Conservation (phyloP, 495 filamentous ascomycete genomes). For the Penicillium taxi region DNA sequence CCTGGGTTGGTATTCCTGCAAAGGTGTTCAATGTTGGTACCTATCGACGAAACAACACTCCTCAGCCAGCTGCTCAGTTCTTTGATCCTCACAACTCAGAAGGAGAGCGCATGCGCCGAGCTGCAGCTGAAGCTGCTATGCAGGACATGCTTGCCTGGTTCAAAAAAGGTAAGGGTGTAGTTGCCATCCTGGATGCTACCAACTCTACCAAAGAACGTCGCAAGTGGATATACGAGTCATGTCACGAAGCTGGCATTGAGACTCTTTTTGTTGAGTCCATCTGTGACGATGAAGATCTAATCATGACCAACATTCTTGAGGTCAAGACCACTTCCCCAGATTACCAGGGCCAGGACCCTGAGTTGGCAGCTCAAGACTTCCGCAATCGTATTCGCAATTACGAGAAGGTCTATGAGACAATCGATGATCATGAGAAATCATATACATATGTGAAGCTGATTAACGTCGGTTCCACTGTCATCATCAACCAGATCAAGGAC, state of each 20-base stretch:
- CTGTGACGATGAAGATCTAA: conserved; percentile 88
- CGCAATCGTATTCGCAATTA: conserved; percentile 91
- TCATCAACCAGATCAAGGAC: conserved; percentile 95
- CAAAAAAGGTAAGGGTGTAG: conserved; percentile 56
- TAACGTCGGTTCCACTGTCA: conserved; percentile 87
- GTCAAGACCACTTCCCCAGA: conserved; percentile 96
- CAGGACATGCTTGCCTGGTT: conserved; percentile 93
- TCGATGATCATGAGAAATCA: conserved; percentile 74
- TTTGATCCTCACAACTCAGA: conserved; percentile 84
- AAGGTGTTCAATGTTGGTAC: conserved; percentile 94
- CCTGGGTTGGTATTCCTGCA: conserved; percentile 89
- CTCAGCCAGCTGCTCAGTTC: conserved; percentile 82
- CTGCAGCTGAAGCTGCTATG: conserved; percentile 83
- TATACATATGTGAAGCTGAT: conserved; percentile 95
- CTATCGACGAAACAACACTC: conserved; percentile 80
- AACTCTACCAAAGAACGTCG: conserved; percentile 87
- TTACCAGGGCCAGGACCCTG: conserved; percentile 89
- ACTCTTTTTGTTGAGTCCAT: conserved; percentile 92
- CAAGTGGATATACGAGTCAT: conserved; percentile 79
- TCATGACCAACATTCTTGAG: conserved; percentile 95
- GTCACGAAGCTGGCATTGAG: conserved; percentile 65
- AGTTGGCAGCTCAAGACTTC: conserved; percentile 82
- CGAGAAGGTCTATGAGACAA: conserved; percentile 89
- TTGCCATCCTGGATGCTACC: conserved; percentile 90
- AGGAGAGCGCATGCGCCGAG: conserved; percentile 79